Percentiles rank a stretch among this genome's conserved stretches.
These are phyloP conservation scores for Tremellales sp. DNA, from an alignment of 1,284 basidiomycete species.

Conservation along the genomic window DNA sequence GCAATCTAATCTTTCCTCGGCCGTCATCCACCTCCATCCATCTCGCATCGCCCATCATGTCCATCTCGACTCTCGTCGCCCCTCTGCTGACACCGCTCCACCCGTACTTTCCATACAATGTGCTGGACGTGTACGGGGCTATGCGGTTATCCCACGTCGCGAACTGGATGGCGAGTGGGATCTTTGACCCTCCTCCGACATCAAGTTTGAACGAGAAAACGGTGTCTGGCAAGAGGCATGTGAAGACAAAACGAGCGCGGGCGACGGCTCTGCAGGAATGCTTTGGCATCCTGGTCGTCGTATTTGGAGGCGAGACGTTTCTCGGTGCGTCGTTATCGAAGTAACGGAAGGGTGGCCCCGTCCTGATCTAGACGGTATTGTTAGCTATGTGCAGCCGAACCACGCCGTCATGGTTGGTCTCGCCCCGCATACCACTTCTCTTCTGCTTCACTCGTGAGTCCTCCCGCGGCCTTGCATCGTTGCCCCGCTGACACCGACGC, in stretches of 20 bases:
- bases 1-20: no score
- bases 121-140: conserved; percentile 42
- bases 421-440: conserved; percentile 37
- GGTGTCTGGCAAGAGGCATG: conserved; percentile 14
- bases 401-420: conserved; percentile 44
- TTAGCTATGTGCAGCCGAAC: conserved; percentile 37
- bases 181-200: conserved; percentile 20
- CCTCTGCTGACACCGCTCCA: conserved; percentile 31
- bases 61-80: conserved; percentile 13
- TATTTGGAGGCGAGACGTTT: conserved; percentile 49
- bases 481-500: not conserved
- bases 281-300: conserved; percentile 40
- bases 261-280: conserved; percentile 39
- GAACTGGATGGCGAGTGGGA: conserved; percentile 40
- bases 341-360: not conserved
- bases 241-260: conserved; percentile 14
- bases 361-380: not conserved
- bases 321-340: conserved; percentile 30
- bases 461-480: not conserved
- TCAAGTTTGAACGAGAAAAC: not conserved
- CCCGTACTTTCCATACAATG: conserved; percentile 34
- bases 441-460: conserved; percentile 35
- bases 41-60: no score
- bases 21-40: no score
- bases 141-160: conserved; percentile 39